These are phyloP conservation scores for Phytophthora sp. DNA, from an alignment of 352 stramenopile genomes.

Conservation along the genomic window DNA sequence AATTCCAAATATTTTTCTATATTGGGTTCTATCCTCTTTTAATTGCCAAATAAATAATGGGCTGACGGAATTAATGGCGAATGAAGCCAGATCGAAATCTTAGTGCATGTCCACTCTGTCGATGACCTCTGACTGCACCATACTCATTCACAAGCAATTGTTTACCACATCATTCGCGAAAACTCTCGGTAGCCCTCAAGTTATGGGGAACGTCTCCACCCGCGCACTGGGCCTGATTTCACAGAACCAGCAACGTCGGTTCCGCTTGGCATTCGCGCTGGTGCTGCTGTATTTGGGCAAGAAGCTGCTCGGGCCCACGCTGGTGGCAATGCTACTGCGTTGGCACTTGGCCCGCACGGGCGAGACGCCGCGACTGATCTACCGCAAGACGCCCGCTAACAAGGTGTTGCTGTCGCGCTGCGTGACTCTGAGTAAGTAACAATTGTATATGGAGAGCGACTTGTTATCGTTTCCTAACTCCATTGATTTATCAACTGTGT, in stretches of 20 bases:
- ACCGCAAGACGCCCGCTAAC: constrained; percentile 46
- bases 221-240: not conserved
- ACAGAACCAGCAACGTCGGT: constrained; percentile 1
- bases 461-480: not conserved
- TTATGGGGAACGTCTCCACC: constrained; percentile 29
- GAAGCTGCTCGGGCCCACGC: constrained; percentile 26
- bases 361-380: constrained; percentile 49
- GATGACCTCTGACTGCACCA: constrained; percentile 15
- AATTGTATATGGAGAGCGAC: not conserved
- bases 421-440: constrained; percentile 47
- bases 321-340: constrained; percentile 27
- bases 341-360: constrained; percentile 39
- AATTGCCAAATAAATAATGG: too few species aligned
- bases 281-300: constrained; percentile 28
- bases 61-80: too few species aligned
- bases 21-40: too few species aligned
- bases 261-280: constrained; percentile 6
- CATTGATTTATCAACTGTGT: too few species aligned
- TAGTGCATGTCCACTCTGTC: not conserved
- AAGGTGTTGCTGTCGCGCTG: constrained; percentile 47
- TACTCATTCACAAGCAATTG: constrained; percentile 2
- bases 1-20: too few species aligned
- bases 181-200: constrained; percentile 9
- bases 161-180: constrained; percentile 19
- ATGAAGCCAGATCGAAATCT: not conserved